These are phyloP conservation scores for Populus hybrid DNA, from an alignment of 441 rosid species.

Conservation along the genomic window DNA sequence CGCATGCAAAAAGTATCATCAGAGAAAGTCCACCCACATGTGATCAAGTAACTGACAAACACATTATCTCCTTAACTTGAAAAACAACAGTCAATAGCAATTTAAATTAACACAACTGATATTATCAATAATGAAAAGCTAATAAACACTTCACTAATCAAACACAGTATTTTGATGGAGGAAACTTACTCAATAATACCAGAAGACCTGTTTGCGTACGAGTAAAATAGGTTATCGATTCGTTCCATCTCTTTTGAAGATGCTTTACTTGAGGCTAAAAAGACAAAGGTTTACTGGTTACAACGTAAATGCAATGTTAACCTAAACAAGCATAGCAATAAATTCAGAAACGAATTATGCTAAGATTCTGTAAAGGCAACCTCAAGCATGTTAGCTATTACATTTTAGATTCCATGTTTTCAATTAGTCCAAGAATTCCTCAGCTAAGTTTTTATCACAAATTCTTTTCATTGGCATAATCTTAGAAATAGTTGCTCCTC, in stretches of 20 bases:
- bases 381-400: neutral
- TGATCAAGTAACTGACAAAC: neutral
- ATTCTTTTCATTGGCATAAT: neutral
- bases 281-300: conserved; percentile 3
- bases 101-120: neutral
- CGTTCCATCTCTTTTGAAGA: conserved; percentile 92
- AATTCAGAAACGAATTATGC: neutral
- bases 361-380: neutral
- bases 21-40: neutral
- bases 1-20: neutral
- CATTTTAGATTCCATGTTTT: neutral
- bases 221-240: conserved; percentile 67
- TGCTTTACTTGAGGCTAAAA: conserved; percentile 78
- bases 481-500: neutral
- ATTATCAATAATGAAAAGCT: neutral
- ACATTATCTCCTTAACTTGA: neutral
- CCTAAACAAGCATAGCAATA: neutral
- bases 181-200: conserved; percentile 82
- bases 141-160: neutral
- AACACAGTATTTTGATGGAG: neutral
- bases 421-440: neutral
- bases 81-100: neutral
- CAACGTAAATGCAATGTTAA: neutral
- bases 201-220: conserved; percentile 70
- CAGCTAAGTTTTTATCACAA: neutral